A percentile compares a stretch with the other conserved stretches of the same genome.
Evolutionary conservation across 495 filamentous ascomycete genomes (phyloP).

Genomic region (Bombardia bombarda): DNA sequence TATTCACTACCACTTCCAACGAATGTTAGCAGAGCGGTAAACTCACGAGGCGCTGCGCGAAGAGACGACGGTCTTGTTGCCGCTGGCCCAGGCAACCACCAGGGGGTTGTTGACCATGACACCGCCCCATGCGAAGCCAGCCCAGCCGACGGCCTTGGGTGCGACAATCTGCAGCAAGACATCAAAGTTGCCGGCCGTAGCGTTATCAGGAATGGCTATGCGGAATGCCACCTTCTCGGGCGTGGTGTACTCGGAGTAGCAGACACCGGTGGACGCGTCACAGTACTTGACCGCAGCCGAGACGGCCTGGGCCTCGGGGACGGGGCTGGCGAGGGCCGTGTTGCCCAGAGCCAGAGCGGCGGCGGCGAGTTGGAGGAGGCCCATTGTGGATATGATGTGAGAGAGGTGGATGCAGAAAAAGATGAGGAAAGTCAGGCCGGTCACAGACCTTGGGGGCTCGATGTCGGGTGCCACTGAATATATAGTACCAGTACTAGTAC

Average conservation of each 20-base stretch:
- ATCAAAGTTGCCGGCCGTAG: conserved; percentile 24
- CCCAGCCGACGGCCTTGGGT: conserved; percentile 31
- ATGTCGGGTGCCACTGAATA: not conserved
- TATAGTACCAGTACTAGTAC: too few relatives aligned
- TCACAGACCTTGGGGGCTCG: not conserved
- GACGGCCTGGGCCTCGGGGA: conserved; percentile 11
- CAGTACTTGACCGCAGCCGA: conserved; percentile 21
- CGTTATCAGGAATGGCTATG: conserved; percentile 31
- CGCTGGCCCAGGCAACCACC: conserved; percentile 29
- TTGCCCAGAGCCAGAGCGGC: conserved; percentile 16
- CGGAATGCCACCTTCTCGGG: conserved; percentile 24
- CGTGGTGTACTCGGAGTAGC: conserved; percentile 29
- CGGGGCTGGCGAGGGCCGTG: conserved; percentile 10
- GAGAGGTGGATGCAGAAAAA: not conserved
- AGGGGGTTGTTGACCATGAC: conserved; percentile 34
- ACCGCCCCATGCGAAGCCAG: conserved; percentile 31
- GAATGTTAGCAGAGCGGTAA: too few relatives aligned
- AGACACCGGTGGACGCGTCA: conserved; percentile 24
- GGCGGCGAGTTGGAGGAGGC: conserved; percentile 20
- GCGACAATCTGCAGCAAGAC: conserved; percentile 29
- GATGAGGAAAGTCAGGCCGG: not conserved
- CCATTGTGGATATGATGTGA: conserved; percentile 14
- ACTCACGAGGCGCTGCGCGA: conserved; percentile 20
- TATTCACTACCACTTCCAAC: too few relatives aligned
- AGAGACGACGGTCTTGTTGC: conserved; percentile 16